Conservation (phyloP, 2,329 filamentous ascomycete species). For the Fusarium annulatum region DNA sequence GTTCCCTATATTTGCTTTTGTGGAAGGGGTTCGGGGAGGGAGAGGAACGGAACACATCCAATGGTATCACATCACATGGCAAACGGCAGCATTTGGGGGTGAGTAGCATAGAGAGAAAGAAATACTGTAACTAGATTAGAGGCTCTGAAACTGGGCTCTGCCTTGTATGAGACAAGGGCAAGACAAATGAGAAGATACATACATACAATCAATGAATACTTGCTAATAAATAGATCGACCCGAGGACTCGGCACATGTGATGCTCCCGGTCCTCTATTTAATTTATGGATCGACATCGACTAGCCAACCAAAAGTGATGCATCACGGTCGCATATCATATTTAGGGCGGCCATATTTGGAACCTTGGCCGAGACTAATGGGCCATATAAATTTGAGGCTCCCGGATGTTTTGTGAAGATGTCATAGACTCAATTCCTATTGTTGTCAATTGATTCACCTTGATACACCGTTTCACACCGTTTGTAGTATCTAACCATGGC, state of each 20-base stretch:
- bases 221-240: slow-evolving; percentile 2
- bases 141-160: slow-evolving; percentile 11
- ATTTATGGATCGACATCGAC: slow-evolving; percentile 17
- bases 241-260: slow-evolving; percentile 34
- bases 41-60: not conserved
- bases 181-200: slow-evolving; percentile 3
- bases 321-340: slow-evolving; percentile 15
- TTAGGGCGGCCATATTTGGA: slow-evolving; percentile 27
- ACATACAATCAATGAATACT: not conserved
- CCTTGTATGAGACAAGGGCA: slow-evolving; percentile 18
- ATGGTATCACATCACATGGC: slow-evolving; percentile 16
- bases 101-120: slow-evolving; percentile 22
- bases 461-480: not conserved
- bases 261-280: not conserved
- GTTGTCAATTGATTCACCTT: not conserved
- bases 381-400: slow-evolving; percentile 12
- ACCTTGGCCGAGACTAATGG: slow-evolving; percentile 20
- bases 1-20: slow-evolving; percentile 23
- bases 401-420: not conserved
- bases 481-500: slow-evolving; percentile 32
- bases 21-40: slow-evolving; percentile 6
- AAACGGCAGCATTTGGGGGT: slow-evolving; percentile 30
- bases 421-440: not conserved
- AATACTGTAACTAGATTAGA: slow-evolving; percentile 28
- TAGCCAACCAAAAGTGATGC: slow-evolving; percentile 7